Evolutionary conservation across 768 basidiomycete species (phyloP), one percentile per base, ranked within the genome.

Genomic region (Brasilioporus rufonigricans): DNA sequence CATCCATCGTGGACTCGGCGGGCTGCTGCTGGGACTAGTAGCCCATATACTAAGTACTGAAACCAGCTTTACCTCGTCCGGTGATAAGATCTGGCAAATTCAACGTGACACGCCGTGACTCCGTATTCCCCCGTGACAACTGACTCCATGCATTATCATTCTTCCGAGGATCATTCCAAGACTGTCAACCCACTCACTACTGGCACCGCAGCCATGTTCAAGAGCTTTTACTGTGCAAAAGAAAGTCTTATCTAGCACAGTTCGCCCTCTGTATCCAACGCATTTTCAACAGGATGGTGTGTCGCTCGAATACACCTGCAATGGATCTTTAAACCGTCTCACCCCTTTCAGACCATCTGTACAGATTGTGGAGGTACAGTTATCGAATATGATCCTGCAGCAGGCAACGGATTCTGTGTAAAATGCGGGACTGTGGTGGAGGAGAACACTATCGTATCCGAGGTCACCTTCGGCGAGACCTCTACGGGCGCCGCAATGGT

Each of bases 381-480:
- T 14, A 91, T 93, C 59, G 90, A 91, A 67, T 92, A 92, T 68
- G 89, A 92, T 70, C 75, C 85, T 31, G 85, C 89, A 13, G 89
- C 89, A 6, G 91, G 91, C 10, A 90, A 90, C 59, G 89, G 89
- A 6, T 89, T 92, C 66, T 95, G 93, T 62, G 81, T 88, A 1
- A 76, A 81, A 61, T 98, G 95, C 62, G 93, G 92, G 44, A 89
- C 87, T 8, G 93, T 98, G 18, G 78, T 96, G 11, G 93, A 96
- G 73, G 92, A 97, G 71, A 94, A 93, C 65, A 84, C 88, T 3
- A 93, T 98, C 56, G 92, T 98, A 11, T 90, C 87, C 58, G 97
- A 99, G 68, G 84, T 99, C 52, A 85, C 86, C 1, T 99, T 99
- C 62, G 93, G 93, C n/a, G 97, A 99, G 77, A 89, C 90, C 5